Percentiles rank a stretch among this genome's conserved stretches.
phyloP scores from a whole-genome alignment of 2,329 filamentous ascomycete species.

The Aureobasidium mangrovei region DNA sequence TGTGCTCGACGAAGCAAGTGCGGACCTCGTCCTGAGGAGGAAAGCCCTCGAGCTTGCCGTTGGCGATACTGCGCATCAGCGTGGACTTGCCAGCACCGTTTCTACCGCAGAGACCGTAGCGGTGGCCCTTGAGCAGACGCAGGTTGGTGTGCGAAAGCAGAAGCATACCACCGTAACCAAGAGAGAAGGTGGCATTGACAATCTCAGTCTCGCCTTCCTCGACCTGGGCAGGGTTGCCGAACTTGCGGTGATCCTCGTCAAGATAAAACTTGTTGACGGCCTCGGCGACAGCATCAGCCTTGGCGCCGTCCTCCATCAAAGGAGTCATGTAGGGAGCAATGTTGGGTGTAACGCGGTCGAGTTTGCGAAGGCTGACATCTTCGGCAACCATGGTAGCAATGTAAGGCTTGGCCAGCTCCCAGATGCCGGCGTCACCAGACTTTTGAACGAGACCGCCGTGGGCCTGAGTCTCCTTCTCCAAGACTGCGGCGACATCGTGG shows the following conservation, averaged over 20 bases:
- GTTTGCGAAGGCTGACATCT: constrained; percentile 73
- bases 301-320: constrained; percentile 51
- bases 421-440: constrained; percentile 52
- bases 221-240: constrained; percentile 72
- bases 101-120: constrained; percentile 91
- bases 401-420: constrained; percentile 61
- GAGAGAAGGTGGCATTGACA: constrained; percentile 94
- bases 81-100: constrained; percentile 99
- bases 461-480: constrained; percentile 69
- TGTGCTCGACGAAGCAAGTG: constrained; percentile 98
- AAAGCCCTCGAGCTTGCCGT: constrained; percentile 94
- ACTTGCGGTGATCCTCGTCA: constrained; percentile 79
- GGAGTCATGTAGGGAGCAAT: constrained; percentile 68
- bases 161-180: constrained; percentile 96
- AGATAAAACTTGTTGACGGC: constrained; percentile 70
- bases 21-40: constrained; percentile 83
- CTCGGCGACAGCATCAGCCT: constrained; percentile 57
- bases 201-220: constrained; percentile 92
- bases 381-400: constrained; percentile 78
- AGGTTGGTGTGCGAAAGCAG: constrained; percentile 93
- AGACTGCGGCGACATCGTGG: constrained; percentile 64
- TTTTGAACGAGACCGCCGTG: constrained; percentile 54
- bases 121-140: constrained; percentile 87
- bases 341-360: constrained; percentile 60
- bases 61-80: constrained; percentile 91